Conservation (phyloP, 2,329 filamentous ascomycete genomes). For the Aspergillus sp. region DNA sequence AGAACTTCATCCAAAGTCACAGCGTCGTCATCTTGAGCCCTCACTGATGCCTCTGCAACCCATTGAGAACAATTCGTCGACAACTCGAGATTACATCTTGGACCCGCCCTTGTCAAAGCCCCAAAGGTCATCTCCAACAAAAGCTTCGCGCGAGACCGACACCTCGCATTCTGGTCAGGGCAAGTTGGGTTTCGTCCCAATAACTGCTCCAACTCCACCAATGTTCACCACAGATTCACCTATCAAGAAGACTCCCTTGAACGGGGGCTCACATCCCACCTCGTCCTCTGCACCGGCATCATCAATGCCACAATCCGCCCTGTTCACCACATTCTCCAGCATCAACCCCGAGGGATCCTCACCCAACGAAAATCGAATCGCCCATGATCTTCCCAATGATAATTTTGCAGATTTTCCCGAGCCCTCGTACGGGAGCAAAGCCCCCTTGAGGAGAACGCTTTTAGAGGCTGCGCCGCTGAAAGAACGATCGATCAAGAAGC, state of each 20-base stretch:
- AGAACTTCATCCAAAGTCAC: conserved; percentile 19
- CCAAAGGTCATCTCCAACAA: conserved; percentile 61
- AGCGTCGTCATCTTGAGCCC: conserved; percentile 43
- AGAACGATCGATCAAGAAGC: conserved; percentile 64
- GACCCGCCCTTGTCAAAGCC: conserved; percentile 50
- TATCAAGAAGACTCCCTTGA: conserved; percentile 37
- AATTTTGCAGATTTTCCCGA: conserved; percentile 44
- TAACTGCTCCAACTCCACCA: conserved; percentile 40
- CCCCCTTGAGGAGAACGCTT: conserved; percentile 52
- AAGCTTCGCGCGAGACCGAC: conserved; percentile 49
- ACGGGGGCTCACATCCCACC: conserved; percentile 16
- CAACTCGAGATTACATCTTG: conserved; percentile 59
- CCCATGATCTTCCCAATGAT: conserved; percentile 35
- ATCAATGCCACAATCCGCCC: conserved; percentile 37
- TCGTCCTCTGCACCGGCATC: conserved; percentile 8
- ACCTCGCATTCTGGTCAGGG: conserved; percentile 52
- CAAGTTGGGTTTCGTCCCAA: conserved; percentile 58
- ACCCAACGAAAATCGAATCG: conserved; percentile 44
- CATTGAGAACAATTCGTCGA: conserved; percentile 33
- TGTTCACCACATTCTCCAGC: conserved; percentile 47
- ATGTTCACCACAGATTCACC: conserved; percentile 44
- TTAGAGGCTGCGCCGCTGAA: conserved; percentile 68
- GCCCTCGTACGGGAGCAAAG: conserved; percentile 39
- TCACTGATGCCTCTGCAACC: conserved; percentile 46
- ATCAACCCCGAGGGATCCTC: conserved; percentile 30